Evolutionary conservation across 148 eudicot species (phyloP), one percentile per base, ranked within the genome.

Genomic region (Gaultheria prostrata): DNA sequence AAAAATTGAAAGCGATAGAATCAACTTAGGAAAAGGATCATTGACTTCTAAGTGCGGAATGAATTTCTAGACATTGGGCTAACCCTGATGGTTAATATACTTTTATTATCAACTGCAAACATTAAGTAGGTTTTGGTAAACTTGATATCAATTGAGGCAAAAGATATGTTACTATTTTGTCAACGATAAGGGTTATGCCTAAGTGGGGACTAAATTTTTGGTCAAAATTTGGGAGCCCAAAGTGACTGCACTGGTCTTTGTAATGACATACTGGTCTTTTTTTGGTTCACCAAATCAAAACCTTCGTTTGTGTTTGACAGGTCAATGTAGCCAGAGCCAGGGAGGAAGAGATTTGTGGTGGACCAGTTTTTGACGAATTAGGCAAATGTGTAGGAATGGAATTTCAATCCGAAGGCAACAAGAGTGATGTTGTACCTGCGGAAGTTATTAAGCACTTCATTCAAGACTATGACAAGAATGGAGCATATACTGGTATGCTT

Each of bases 381-480:
- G 1, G 61, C 61, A 56, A 56, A 56, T 56, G 61, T 56, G 61
- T 56, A 56, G 61, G 61, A 56, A 18, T 56, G 61, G 20, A 56
- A 20, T 7, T 56, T 56, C 61, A 20, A n/a, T 4, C 61, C 24
- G 6, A 20, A 56, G 61, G n/a, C 61, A 56, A 20, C n/a, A 6
- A 56, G 5, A 56, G 61, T 21, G 67, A 21, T 61, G 8, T 61
- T 61, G 2, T 61, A n/a, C 67, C 67, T 7, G 67, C 28, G 10
- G 28, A 61, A n/a, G 12, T 8, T 61, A 61, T n/a, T 21, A 61
- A 61, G 67, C 67, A 61, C 28, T 61, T 61, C 67, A 61, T 61
- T 61, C 67, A 61, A 61, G 67, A 61, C 67, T n/a, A 61, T n/a
- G 26, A 61, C 67, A n/a, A 21, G 67, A n/a, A 61, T 61, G 67